Percentiles rank a stretch among this genome's conserved stretches.
Evolutionary conservation across 2,329 filamentous ascomycete species (phyloP).

Genomic region (Blastomyces silverae): DNA sequence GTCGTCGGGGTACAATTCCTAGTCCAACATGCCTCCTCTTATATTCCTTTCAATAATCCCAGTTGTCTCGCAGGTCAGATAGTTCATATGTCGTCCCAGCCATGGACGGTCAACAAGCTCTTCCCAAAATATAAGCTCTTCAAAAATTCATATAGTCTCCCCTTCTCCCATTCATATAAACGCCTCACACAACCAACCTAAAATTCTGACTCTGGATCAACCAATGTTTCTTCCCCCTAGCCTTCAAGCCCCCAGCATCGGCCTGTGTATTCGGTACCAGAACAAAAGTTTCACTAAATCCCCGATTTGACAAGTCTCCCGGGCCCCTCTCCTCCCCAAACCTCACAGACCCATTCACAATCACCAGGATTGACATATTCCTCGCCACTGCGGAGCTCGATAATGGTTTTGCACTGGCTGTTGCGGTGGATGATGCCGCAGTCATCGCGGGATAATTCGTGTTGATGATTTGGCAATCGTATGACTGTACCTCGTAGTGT

Average conservation of each 20-base stretch:
- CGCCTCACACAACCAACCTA: constrained; percentile 45
- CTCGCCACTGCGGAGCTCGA: constrained; percentile 35
- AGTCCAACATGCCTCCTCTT: background rate
- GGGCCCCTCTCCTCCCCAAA: constrained; percentile 51
- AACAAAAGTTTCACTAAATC: constrained; percentile 74
- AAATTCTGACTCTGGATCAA: constrained; percentile 69
- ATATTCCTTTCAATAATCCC: background rate
- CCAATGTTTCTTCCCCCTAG: constrained; percentile 53
- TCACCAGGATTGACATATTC: constrained; percentile 65
- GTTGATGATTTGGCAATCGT: constrained; percentile 74
- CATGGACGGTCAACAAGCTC: background rate
- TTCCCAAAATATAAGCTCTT: background rate
- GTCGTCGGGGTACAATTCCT: background rate
- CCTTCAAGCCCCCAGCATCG: constrained; percentile 48
- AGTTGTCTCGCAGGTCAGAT: background rate
- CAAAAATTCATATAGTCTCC: background rate
- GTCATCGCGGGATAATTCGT: constrained; percentile 50
- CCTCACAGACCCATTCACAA: constrained; percentile 64
- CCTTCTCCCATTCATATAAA: background rate
- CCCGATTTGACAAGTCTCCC: constrained; percentile 56
- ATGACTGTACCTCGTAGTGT: constrained; percentile 67
- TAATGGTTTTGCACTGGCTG: constrained; percentile 20
- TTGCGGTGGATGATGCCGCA: constrained; percentile 32
- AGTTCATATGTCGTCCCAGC: background rate
- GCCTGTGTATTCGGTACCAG: constrained; percentile 60